Conservation (phyloP, 768 basidiomycete genomes). For the Hemileccinum impolitum region DNA sequence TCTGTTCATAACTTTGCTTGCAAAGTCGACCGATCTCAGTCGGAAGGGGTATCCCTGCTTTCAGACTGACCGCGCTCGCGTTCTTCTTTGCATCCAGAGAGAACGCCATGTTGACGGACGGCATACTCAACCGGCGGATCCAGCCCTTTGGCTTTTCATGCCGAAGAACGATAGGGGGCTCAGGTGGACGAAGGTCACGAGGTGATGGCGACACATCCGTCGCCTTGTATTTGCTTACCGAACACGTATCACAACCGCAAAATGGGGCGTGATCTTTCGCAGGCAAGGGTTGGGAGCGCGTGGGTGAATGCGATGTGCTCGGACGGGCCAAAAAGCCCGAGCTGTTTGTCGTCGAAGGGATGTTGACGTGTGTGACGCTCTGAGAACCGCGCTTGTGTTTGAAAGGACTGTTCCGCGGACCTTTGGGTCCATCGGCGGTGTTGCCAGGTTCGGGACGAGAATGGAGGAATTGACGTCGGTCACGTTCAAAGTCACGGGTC, state of each 20-base stretch:
- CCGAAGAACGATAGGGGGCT: conserved; percentile 43
- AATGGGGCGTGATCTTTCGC: conserved; percentile 51
- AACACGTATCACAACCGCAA: conserved; percentile 67
- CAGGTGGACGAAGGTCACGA: conserved; percentile 40
- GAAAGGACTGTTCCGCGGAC: conserved; percentile 22
- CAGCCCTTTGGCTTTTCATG: conserved; percentile 64
- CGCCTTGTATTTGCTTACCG: conserved; percentile 51
- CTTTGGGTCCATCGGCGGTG: conserved; percentile 29
- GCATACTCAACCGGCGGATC: conserved; percentile 79
- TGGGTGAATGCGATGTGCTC: conserved; percentile 28
- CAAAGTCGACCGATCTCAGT: conserved; percentile 50
- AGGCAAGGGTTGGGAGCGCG: conserved; percentile 25
- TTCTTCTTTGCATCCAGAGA: conserved; percentile 56
- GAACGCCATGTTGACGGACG: conserved; percentile 58
- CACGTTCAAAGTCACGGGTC: conserved; percentile 54
- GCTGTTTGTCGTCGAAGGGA: conserved; percentile 15
- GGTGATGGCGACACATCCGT: conserved; percentile 25
- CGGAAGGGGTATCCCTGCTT: conserved; percentile 27
- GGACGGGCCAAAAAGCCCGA: conserved; percentile 11
- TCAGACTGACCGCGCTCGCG: conserved; percentile 41
- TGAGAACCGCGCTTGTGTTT: conserved; percentile 29
- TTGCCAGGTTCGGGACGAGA: conserved; percentile 29
- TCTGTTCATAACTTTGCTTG: conserved; percentile 33
- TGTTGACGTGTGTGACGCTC: conserved; percentile 27
- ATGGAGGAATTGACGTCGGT: conserved; percentile 42